Evolutionary conservation across 2,329 filamentous ascomycete species (phyloP).

Genomic region (Pseudogymnoascus pannorum): DNA sequence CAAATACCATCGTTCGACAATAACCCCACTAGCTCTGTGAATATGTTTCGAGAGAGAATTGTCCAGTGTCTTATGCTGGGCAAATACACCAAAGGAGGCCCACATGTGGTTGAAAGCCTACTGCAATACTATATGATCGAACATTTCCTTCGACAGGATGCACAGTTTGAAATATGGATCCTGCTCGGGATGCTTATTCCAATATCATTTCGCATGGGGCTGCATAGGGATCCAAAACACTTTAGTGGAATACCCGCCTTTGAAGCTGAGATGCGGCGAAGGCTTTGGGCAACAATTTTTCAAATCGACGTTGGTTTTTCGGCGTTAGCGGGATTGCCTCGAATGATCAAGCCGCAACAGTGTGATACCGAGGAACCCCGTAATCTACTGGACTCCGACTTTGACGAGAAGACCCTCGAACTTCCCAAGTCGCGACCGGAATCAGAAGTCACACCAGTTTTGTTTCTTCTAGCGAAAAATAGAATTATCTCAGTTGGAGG

Average conservation of each 20-base stretch:
- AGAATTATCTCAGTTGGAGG: conserved; percentile 42
- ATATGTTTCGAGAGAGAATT: conserved; percentile 25
- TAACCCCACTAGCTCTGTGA: conserved; percentile 20
- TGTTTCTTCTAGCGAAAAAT: conserved; percentile 39
- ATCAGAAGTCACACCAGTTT: conserved; percentile 22
- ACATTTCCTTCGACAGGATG: conserved; percentile 27
- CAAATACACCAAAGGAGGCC: conserved; percentile 24
- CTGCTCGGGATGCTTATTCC: conserved; percentile 47
- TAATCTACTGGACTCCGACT: conserved; percentile 44
- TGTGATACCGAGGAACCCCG: conserved; percentile 69
- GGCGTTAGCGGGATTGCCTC: conserved; percentile 54
- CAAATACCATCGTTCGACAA: conserved; percentile 24
- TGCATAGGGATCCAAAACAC: conserved; percentile 70
- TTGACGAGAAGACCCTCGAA: conserved; percentile 29
- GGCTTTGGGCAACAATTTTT: conserved; percentile 63
- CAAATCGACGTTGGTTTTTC: conserved; percentile 72
- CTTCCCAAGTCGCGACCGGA: conserved; percentile 26
- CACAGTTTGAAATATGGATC: conserved; percentile 38
- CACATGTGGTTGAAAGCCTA: conserved; percentile 25
- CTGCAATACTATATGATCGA: conserved; percentile 21
- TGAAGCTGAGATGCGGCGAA: conserved; percentile 67
- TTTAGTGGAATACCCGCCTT: conserved; percentile 66
- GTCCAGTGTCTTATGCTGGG: conserved; percentile 27
- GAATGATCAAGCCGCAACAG: conserved; percentile 66
- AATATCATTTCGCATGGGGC: conserved; percentile 57